Evolutionary conservation across 345 rosid species (phyloP).

Genomic region (Luvunga scandens): DNA sequence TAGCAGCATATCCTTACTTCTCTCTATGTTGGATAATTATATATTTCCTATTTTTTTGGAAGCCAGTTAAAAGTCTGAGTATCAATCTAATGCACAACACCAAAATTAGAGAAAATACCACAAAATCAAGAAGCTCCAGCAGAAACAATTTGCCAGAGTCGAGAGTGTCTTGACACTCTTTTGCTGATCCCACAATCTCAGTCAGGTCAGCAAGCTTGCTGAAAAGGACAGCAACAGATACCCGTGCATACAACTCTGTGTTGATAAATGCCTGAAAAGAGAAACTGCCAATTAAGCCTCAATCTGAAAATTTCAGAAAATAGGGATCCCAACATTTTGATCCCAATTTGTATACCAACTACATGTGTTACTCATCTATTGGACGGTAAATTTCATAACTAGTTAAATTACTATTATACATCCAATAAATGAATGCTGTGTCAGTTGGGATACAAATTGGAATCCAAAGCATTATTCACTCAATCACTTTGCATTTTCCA

Average conservation of each 20-base stretch:
- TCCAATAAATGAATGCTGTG: no score
- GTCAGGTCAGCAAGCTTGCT: slow-evolving; percentile 67
- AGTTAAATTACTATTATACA: no score
- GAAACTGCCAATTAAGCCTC: slow-evolving; percentile 14
- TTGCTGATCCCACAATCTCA: slow-evolving; percentile 36
- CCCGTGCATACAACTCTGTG: slow-evolving; percentile 93
- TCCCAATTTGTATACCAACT: no score
- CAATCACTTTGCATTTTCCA: neutral
- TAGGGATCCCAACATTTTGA: neutral
- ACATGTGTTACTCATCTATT: no score
- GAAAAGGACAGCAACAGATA: slow-evolving; percentile 81
- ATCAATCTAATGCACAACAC: no score
- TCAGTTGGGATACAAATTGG: no score
- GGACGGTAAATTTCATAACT: no score
- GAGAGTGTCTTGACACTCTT: slow-evolving; percentile 48
- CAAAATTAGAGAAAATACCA: slow-evolving; percentile 41
- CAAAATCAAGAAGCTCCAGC: slow-evolving; percentile 80
- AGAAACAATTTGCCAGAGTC: slow-evolving; percentile 82
- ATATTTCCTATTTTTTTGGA: no score
- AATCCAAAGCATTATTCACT: no score
- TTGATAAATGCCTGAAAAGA: slow-evolving; percentile 69
- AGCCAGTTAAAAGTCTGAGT: neutral
- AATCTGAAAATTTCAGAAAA: neutral
- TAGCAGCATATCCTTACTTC: neutral
- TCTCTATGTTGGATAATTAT: neutral